Evolutionary conservation across 1,284 basidiomycete genomes (phyloP), one percentile per base, ranked within the genome.

Genomic region (Ganoderma leucocontextum): DNA sequence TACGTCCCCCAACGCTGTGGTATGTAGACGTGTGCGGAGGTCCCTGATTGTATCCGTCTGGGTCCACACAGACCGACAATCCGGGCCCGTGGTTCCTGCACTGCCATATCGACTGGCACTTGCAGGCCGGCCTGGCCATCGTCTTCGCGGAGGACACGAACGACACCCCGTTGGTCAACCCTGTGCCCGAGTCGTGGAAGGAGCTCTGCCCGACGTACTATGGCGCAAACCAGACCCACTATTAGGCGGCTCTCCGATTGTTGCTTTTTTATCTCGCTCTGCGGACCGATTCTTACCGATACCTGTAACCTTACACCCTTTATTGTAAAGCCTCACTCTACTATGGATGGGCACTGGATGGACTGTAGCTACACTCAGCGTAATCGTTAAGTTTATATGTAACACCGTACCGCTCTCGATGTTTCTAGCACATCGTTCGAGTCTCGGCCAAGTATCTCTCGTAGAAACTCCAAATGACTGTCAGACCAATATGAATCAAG

Each of bases 81-180:
- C 72, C 73, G n/a, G 77, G 77, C 35, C 77, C 71, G n/a, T 72
- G 70, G 70, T 67, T 72, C 70, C 70, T 72, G 42, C 70, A 72
- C 65, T 72, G 70, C 64, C 77, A 78, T 60, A 77, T 78, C 63
- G 76, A 78, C 66, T 78, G 73, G 71, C 77, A 78, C 63, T 68
- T 78, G 44, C 72, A 74, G 29, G 76, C 75, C 29, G 78, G 78
- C 58, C 73, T 79, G 42, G 77, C 75, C 15, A 66, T 76, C 36
- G 76, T 77, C 52, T 71, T 79, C 39, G 77, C 75, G 29, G 78
- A 79, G 65, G 77, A 76, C 55, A 64, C 71, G 12, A 19, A 65
- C 38, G 62, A 60, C 19, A 52, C 36, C 13, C 39, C 69, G 25
- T 38, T 63, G 15, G 53, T 60, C 33, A 61, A 64, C 35, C 13